A percentile compares a stretch with the other conserved stretches of the same genome.
phyloP scores from a whole-genome alignment of 2,329 filamentous ascomycete genomes.

The Mycogone perniciosa region DNA sequence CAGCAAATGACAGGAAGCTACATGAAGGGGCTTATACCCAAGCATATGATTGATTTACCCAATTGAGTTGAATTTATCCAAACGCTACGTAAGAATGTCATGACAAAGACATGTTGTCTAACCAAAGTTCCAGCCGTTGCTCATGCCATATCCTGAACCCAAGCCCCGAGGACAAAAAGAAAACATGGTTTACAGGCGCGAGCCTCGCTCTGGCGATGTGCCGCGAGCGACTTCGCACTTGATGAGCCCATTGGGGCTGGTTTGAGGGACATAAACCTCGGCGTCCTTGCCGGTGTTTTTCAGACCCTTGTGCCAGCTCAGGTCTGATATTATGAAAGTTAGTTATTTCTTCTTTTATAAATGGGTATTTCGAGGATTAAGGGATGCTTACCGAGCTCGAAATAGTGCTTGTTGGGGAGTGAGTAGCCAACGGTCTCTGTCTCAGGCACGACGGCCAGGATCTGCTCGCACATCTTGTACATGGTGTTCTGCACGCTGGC shows the following conservation, averaged over 20 bases:
- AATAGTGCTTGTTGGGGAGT: conserved; percentile 98
- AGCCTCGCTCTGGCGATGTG: not conserved
- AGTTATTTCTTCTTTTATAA: conserved; percentile 6
- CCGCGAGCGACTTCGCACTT: conserved; percentile 75
- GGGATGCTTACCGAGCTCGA: conserved; percentile 70
- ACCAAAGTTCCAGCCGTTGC: not conserved
- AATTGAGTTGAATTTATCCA: too few relatives aligned
- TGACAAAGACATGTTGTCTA: not conserved
- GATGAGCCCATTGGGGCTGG: conserved; percentile 89
- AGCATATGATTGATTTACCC: too few relatives aligned
- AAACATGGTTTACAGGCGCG: not conserved
- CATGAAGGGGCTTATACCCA: too few relatives aligned
- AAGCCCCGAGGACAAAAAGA: not conserved
- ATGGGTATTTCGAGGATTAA: not conserved
- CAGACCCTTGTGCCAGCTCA: conserved; percentile 92
- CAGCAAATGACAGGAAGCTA: too few relatives aligned
- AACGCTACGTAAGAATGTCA: too few relatives aligned
- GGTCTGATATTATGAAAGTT: conserved; percentile 47
- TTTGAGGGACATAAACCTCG: conserved; percentile 91
- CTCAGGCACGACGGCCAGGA: conserved; percentile 67
- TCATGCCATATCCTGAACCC: not conserved
- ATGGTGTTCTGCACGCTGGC: conserved; percentile 95
- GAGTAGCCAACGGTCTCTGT: conserved; percentile 71
- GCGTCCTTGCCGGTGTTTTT: conserved; percentile 96
- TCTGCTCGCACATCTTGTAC: conserved; percentile 96